Conservation (phyloP, 2,329 filamentous ascomycete genomes). For the Tolypocladium nubicola region DNA sequence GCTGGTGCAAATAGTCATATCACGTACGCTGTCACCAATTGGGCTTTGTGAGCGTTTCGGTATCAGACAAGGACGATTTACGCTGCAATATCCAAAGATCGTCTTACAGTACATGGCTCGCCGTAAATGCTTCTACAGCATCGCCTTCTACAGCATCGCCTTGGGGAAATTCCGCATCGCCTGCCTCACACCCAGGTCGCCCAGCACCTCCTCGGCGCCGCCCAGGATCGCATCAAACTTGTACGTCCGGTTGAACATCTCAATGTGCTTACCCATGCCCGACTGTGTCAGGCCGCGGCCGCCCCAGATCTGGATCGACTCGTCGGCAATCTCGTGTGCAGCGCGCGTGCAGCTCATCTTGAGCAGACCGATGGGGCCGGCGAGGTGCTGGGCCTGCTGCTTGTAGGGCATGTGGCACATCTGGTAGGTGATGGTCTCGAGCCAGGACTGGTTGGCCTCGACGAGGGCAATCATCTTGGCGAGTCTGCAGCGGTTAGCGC, state of each 20-base stretch:
- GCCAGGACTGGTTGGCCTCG: slow-evolving; percentile 77
- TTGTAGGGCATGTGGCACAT: slow-evolving; percentile 79
- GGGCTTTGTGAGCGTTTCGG: neutral
- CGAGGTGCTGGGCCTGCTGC: slow-evolving; percentile 63
- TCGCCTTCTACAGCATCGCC: slow-evolving; percentile 72
- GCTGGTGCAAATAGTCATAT: neutral
- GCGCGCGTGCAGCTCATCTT: slow-evolving; percentile 70
- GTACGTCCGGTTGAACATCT: slow-evolving; percentile 76
- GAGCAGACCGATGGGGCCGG: slow-evolving; percentile 71
- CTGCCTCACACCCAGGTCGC: slow-evolving; percentile 72
- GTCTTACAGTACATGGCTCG: neutral
- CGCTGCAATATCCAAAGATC: neutral
- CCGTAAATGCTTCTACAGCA: slow-evolving; percentile 44
- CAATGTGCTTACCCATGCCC: slow-evolving; percentile 73
- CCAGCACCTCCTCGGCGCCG: slow-evolving; percentile 74
- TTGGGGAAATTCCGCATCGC: slow-evolving; percentile 80
- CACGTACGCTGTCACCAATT: neutral
- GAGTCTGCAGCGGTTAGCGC: slow-evolving; percentile 34
- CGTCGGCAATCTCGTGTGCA: slow-evolving; percentile 75
- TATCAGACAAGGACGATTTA: neutral
- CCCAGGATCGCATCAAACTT: slow-evolving; percentile 74
- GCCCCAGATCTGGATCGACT: slow-evolving; percentile 78
- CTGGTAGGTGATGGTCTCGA: slow-evolving; percentile 76
- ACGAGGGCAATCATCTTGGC: slow-evolving; percentile 78
- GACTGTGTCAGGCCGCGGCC: slow-evolving; percentile 69